Evolutionary conservation across 768 basidiomycete species (phyloP).

Genomic region (Harrya chromipes): DNA sequence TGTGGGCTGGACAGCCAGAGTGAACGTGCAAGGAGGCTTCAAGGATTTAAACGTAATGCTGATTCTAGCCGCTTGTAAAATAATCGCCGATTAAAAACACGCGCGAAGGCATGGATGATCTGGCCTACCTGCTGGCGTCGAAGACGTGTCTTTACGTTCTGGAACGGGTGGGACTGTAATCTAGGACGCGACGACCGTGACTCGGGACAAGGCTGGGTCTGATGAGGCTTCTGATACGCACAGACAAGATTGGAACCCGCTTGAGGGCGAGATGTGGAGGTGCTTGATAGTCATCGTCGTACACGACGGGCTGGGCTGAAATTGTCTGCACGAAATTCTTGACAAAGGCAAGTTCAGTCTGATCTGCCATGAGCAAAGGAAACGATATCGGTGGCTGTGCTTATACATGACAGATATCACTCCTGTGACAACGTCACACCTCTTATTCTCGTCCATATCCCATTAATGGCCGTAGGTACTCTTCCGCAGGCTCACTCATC

Average conservation of each 20-base stretch:
- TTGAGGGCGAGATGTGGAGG: conserved; percentile 62
- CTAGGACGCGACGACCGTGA: conserved; percentile 31
- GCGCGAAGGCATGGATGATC: not conserved
- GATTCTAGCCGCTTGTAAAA: conserved; percentile 33
- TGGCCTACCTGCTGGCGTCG: conserved; percentile 31
- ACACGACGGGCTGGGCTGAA: conserved; percentile 63
- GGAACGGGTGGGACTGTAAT: conserved; percentile 61
- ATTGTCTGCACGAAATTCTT: conserved; percentile 63
- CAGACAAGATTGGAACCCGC: conserved; percentile 67
- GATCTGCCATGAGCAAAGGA: conserved; percentile 45
- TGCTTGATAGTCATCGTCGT: conserved; percentile 74
- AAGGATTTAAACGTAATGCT: conserved; percentile 84
- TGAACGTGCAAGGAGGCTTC: conserved; percentile 79
- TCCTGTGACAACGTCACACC: conserved; percentile 25
- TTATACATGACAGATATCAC: conserved; percentile 14
- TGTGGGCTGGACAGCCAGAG: conserved; percentile 70
- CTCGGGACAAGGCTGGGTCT: conserved; percentile 2
- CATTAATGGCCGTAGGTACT: conserved; percentile 39
- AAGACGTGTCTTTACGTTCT: conserved; percentile 40
- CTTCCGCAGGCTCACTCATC: not conserved
- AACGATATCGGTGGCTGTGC: conserved; percentile 23
- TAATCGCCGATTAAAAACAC: conserved; percentile 9
- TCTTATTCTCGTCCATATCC: conserved; percentile 7
- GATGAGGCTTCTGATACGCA: conserved; percentile 30
- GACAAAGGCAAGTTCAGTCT: conserved; percentile 58